phyloP scores from a whole-genome alignment of 2,329 filamentous ascomycete genomes.

The Xylaria sp. region DNA sequence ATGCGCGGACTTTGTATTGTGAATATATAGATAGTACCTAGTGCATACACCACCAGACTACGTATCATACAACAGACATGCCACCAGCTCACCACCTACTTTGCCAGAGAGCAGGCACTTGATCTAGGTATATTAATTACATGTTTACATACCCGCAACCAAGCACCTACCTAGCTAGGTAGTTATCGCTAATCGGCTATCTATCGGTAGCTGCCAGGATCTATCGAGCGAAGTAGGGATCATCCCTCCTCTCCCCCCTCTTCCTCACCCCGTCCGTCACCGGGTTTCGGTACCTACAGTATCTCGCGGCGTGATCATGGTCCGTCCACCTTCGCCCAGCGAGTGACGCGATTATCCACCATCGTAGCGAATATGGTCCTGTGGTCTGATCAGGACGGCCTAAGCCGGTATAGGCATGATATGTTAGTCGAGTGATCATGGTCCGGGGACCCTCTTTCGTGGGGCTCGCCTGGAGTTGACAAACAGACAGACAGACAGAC shows the following conservation, averaged over 20 bases:
- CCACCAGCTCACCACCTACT: too few species aligned
- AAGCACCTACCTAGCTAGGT: background rate
- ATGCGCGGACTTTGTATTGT: too few species aligned
- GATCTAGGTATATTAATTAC: too few species aligned
- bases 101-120: too few species aligned
- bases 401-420: background rate
- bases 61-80: too few species aligned
- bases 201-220: background rate
- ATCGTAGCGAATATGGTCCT: slow-evolving; percentile 12
- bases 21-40: too few species aligned
- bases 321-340: background rate
- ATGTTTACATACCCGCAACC: too few species aligned
- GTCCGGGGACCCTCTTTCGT: background rate
- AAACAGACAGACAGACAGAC: too few species aligned
- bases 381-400: slow-evolving; percentile 22
- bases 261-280: slow-evolving; percentile 5
- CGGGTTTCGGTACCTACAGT: slow-evolving; percentile 18
- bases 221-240: slow-evolving; percentile 4
- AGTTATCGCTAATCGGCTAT: slow-evolving; percentile 16
- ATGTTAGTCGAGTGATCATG: slow-evolving; percentile 10
- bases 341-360: slow-evolving; percentile 11
- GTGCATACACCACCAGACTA: too few species aligned
- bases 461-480: background rate
- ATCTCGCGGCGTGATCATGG: slow-evolving; percentile 8
- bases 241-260: background rate